Conservation (phyloP, 1,139 yeast genomes). For the Geotrichum aggregatum region DNA sequence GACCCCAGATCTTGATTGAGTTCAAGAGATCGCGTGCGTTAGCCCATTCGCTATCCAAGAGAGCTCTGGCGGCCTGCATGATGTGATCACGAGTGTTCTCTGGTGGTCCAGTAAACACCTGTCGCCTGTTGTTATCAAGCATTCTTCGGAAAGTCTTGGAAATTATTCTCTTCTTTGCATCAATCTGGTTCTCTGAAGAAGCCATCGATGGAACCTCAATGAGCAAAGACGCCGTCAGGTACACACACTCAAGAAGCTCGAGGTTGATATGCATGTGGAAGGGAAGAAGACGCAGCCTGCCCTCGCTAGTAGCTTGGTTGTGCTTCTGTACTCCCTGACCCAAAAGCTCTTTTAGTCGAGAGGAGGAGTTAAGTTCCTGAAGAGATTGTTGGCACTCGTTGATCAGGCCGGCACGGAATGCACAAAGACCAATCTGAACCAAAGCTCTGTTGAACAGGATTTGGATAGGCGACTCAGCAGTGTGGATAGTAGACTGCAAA, state of each 20-base stretch:
- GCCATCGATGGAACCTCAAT: slow-evolving; percentile 90
- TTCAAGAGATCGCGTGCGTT: slow-evolving; percentile 67
- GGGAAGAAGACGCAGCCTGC: slow-evolving; percentile 83
- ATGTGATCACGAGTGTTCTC: slow-evolving; percentile 93
- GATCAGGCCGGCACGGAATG: slow-evolving; percentile 85
- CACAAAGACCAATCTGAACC: slow-evolving; percentile 93
- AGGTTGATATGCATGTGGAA: slow-evolving; percentile 97
- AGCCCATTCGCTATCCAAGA: slow-evolving; percentile 88
- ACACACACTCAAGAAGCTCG: slow-evolving; percentile 91
- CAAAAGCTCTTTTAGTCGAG: slow-evolving; percentile 82
- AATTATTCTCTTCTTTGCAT: slow-evolving; percentile 61
- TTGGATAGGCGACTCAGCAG: slow-evolving; percentile 81
- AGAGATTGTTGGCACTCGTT: slow-evolving; percentile 83
- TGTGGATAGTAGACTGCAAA: slow-evolving; percentile 74
- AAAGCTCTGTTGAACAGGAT: slow-evolving; percentile 91
- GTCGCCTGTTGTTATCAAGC: slow-evolving; percentile 90
- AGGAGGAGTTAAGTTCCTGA: slow-evolving; percentile 82
- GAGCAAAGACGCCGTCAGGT: slow-evolving; percentile 83
- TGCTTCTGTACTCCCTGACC: slow-evolving; percentile 88
- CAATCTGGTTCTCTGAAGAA: slow-evolving; percentile 46
- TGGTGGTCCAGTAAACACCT: slow-evolving; percentile 95
- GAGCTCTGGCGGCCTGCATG: slow-evolving; percentile 86
- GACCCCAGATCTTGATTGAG: slow-evolving; percentile 82
- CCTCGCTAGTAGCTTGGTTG: slow-evolving; percentile 47
- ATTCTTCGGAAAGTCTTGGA: slow-evolving; percentile 87